Evolutionary conservation across 768 basidiomycete genomes (phyloP).

Genomic region (Leccinum imitatum): DNA sequence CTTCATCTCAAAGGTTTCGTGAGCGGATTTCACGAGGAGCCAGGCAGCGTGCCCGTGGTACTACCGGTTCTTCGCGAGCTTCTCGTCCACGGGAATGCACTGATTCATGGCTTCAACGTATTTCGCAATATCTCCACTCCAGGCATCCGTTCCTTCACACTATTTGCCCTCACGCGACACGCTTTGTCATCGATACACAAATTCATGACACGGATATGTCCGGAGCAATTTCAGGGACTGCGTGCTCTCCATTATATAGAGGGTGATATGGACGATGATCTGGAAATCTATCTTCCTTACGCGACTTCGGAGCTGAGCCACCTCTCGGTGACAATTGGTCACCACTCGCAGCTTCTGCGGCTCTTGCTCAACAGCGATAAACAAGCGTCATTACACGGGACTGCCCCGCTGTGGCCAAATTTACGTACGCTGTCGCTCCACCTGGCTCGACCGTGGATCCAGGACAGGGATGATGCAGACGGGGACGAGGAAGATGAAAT

Average conservation of each 20-base stretch:
- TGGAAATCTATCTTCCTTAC: constrained; percentile 34
- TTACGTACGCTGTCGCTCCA: constrained; percentile 32
- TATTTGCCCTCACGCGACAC: constrained; percentile 29
- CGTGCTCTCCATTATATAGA: constrained; percentile 34
- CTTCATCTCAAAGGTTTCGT: constrained; percentile 35
- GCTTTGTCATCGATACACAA: constrained; percentile 35
- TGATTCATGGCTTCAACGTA: constrained; percentile 35
- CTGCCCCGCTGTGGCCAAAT: constrained; percentile 31
- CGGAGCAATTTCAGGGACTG: constrained; percentile 35
- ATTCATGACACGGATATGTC: constrained; percentile 35
- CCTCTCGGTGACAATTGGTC: constrained; percentile 34
- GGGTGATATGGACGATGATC: constrained; percentile 35
- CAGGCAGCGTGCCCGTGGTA: constrained; percentile 33
- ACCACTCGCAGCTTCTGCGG: constrained; percentile 33
- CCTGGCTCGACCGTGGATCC: constrained; percentile 28
- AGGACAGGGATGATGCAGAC: constrained; percentile 31
- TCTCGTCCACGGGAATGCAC: constrained; percentile 31
- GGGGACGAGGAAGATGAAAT: constrained; percentile 35
- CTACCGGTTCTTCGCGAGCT: constrained; percentile 31
- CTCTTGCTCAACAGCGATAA: constrained; percentile 36
- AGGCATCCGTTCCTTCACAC: constrained; percentile 23
- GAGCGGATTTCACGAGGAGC: constrained; percentile 33
- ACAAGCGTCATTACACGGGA: constrained; percentile 33
- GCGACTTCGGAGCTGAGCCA: constrained; percentile 36
- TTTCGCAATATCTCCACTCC: constrained; percentile 37